phyloP scores from a whole-genome alignment of 139 green algal genomes.

The Mesotaenium endlicherianum region DNA sequence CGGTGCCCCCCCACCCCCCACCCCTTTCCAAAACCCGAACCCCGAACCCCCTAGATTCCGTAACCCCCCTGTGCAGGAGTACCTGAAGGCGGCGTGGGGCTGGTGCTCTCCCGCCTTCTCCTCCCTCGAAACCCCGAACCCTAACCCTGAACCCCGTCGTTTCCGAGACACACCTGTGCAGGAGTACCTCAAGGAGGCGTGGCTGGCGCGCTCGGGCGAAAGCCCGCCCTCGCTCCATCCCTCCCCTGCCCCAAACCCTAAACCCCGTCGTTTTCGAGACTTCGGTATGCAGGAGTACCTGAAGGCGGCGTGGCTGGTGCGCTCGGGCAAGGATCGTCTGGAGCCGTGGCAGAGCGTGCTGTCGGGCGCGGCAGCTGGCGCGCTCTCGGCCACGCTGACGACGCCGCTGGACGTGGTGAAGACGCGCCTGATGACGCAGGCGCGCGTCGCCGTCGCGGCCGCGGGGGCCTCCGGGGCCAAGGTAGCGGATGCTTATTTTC shows the following conservation, averaged over 20 bases:
- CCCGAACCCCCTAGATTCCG: too few relatives aligned
- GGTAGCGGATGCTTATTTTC: too few relatives aligned
- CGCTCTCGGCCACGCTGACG: slow-evolving; percentile 75
- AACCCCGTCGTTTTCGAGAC: too few relatives aligned
- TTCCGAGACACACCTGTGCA: too few relatives aligned
- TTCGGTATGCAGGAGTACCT: slow-evolving; percentile 47
- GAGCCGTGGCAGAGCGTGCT: slow-evolving; percentile 32
- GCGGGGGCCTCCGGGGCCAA: slow-evolving; percentile 17
- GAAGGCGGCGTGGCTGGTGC: slow-evolving; percentile 23
- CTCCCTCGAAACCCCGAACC: too few relatives aligned
- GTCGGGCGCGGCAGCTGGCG: slow-evolving; percentile 69
- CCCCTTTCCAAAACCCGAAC: too few relatives aligned
- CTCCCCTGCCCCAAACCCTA: too few relatives aligned
- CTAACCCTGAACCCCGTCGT: too few relatives aligned
- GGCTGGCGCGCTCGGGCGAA: background rate
- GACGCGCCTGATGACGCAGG: slow-evolving; percentile 72
- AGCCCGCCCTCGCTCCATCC: background rate
- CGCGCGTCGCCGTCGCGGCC: background rate
- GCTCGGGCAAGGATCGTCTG: background rate
- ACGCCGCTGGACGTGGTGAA: slow-evolving; percentile 97
- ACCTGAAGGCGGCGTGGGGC: too few relatives aligned
- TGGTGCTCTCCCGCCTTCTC: too few relatives aligned
- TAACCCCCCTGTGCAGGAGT: too few relatives aligned
- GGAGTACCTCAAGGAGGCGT: slow-evolving; percentile 47
- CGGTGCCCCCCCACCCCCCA: too few relatives aligned